phyloP scores from a whole-genome alignment of 106 monocot species.

The Alisma plantagoaquatica region DNA sequence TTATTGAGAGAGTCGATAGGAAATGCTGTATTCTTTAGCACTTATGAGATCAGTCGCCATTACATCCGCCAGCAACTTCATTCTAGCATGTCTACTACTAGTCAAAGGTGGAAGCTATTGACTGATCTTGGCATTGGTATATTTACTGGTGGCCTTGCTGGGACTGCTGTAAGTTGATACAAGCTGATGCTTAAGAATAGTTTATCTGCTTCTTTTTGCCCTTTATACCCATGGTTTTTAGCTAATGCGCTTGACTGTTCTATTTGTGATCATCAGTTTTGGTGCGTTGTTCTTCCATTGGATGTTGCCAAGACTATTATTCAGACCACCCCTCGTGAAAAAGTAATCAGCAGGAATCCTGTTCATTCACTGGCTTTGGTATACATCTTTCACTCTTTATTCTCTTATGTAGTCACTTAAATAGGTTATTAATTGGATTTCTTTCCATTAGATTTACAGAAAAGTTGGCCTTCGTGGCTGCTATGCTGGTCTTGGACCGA shows the following conservation, averaged over 20 bases:
- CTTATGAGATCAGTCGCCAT: slow-evolving; percentile 67
- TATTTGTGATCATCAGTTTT: slow-evolving; percentile 47
- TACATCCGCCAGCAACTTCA: slow-evolving; percentile 41
- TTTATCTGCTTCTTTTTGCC: background rate
- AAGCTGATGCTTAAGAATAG: background rate
- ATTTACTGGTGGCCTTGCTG: slow-evolving; percentile 71
- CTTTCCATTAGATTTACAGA: slow-evolving; percentile 40
- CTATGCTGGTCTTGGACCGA: slow-evolving; percentile 92
- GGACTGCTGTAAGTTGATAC: slow-evolving; percentile 46
- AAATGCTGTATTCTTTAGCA: slow-evolving; percentile 78
- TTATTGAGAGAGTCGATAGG: slow-evolving; percentile 80
- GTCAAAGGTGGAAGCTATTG: slow-evolving; percentile 16
- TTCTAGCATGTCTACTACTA: slow-evolving; percentile 12
- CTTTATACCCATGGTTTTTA: background rate
- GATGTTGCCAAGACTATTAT: slow-evolving; percentile 98
- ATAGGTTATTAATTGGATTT: background rate
- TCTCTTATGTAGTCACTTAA: no score
- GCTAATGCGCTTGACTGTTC: background rate
- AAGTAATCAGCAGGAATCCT: slow-evolving; percentile 53
- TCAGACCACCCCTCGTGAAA: slow-evolving; percentile 47
- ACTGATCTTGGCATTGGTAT: slow-evolving; percentile 73
- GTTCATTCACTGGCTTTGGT: slow-evolving; percentile 38
- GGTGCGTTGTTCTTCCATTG: slow-evolving; percentile 71
- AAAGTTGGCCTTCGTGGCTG: slow-evolving; percentile 62
- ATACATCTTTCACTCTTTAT: no score